A percentile compares a stretch with the other conserved stretches of the same genome.
Conservation (phyloP, 1,284 basidiomycete genomes). For the Ustilago hordei region DNA sequence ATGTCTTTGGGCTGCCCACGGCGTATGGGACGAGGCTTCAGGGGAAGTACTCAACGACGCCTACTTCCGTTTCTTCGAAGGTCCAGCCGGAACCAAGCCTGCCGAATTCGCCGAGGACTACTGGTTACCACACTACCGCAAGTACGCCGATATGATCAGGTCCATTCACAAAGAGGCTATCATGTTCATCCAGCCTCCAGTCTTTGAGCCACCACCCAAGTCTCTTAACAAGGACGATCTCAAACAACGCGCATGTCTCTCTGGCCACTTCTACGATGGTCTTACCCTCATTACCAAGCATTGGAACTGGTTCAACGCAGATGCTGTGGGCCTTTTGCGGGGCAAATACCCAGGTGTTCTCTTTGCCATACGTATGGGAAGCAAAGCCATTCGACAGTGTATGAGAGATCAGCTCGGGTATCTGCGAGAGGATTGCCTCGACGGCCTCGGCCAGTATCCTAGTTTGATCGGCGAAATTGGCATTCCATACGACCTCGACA, state of each 20-base stretch:
- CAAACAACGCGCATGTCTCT: constrained; percentile 80
- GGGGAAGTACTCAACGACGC: constrained; percentile 79
- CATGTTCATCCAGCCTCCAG: constrained; percentile 90
- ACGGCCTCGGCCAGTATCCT: constrained; percentile 78
- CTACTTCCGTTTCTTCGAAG: constrained; percentile 76
- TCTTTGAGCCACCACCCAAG: constrained; percentile 81
- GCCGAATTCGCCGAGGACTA: constrained; percentile 81
- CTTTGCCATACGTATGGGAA: constrained; percentile 77
- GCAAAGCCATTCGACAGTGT: constrained; percentile 82
- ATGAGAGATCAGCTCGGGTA: constrained; percentile 86
- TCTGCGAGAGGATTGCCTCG: constrained; percentile 78
- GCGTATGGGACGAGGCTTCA: constrained; percentile 84
- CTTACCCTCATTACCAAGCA: constrained; percentile 74
- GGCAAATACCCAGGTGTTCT: constrained; percentile 79
- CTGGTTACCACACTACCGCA: constrained; percentile 82
- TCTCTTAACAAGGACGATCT: constrained; percentile 74
- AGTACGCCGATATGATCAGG: constrained; percentile 78
- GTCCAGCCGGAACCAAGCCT: constrained; percentile 69
- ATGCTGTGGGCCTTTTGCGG: constrained; percentile 78
- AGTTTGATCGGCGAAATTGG: constrained; percentile 96
- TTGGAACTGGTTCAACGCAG: constrained; percentile 87
- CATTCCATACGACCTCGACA: constrained; percentile 91
- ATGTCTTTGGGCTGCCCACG: constrained; percentile 90
- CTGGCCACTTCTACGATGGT: constrained; percentile 95
- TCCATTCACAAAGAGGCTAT: constrained; percentile 84